Evolutionary conservation across 306 rosid species (phyloP).

Genomic region (Trichosanthes truncata): DNA sequence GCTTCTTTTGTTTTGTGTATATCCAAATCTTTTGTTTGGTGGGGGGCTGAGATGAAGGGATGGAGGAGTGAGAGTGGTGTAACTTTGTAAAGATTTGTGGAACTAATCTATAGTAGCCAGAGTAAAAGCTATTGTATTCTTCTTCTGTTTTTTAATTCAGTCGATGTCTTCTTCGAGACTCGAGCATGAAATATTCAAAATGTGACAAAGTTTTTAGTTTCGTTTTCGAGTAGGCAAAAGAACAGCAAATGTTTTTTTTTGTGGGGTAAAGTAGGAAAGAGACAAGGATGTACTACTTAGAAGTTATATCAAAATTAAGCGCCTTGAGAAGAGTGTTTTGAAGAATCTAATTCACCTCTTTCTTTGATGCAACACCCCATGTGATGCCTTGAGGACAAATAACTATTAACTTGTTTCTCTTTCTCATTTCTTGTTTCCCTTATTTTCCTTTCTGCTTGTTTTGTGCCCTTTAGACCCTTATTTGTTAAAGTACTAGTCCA

Average conservation of each 20-base stretch:
- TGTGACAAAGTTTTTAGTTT: not conserved
- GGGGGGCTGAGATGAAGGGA: not conserved
- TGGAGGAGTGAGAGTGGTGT: not conserved
- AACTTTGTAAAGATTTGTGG: not conserved
- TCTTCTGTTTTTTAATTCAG: not conserved
- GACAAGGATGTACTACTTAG: not conserved
- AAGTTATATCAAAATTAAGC: not conserved
- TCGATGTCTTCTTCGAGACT: not conserved
- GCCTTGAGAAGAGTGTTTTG: conserved; percentile 1
- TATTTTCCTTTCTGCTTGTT: not conserved
- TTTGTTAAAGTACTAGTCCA: not conserved
- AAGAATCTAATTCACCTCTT: conserved; percentile 10
- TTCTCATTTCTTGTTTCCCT: not conserved
- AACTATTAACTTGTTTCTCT: not conserved
- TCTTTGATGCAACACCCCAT: conserved; percentile 10
- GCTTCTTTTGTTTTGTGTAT: not conserved
- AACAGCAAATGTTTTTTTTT: not conserved
- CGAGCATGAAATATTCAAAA: not conserved
- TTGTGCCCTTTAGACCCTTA: not conserved
- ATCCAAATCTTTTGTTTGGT: conserved; percentile 1
- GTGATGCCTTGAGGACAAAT: conserved; percentile 7
- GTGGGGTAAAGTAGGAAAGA: not conserved
- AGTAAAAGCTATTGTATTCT: not conserved
- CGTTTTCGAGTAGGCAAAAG: not conserved
- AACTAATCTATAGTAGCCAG: not conserved